Base-by-base conservation (phyloP, 108 stramenopile genomes). In the Asterionellopsis glacialis region DNA sequence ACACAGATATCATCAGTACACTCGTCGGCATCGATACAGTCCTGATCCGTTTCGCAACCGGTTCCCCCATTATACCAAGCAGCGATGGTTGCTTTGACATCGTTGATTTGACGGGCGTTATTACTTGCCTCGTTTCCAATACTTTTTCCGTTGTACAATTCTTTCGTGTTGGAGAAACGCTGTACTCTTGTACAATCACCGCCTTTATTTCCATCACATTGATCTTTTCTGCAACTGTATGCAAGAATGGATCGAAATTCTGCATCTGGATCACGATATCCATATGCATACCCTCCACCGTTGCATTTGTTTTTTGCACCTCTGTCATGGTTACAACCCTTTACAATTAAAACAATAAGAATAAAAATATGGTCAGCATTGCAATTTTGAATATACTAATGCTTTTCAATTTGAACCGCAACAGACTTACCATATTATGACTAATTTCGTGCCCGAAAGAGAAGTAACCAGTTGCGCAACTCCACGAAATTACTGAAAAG, bases 281-380 rank as follows among this genome's bases (percentile, higher is more conserved):
- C 63, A 53, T 63, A 63, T 11, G 15, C 41, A 13, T 18, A 24
- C 3, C 38, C 63, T 12, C 18, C 38, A 18, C 33, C 7, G 33
- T 7, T 7, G 7, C 33, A 33, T 7, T 33, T 7, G 7, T 33
- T 7, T 33, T 33, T 33, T 2, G 33, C 33, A 1, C 43, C 22
- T 0, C 67, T 51, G 21, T 68, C 67, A 42, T 68, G 67, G 15
- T 61, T 42, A 24, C 59, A 61, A 13, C 67, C 67, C 53, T 25
- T 26, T 23, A 22, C 6, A 18, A 25, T 54, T 7, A 33, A 33
- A 7, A 33, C 2, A 33, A 33, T 33, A 2, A 33, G 7, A 2
- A 33, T 33, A n/a, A n/a, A n/a, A n/a, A n/a, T n/a, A n/a, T 7
- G 33, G 33, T 33, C 33, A 33, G 33, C 7, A 7, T 33, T 33